A percentile compares a stretch with the other conserved stretches of the same genome.
Evolutionary conservation across 139 green algal genomes (phyloP).

Genomic region (Medakamo hakoo): DNA sequence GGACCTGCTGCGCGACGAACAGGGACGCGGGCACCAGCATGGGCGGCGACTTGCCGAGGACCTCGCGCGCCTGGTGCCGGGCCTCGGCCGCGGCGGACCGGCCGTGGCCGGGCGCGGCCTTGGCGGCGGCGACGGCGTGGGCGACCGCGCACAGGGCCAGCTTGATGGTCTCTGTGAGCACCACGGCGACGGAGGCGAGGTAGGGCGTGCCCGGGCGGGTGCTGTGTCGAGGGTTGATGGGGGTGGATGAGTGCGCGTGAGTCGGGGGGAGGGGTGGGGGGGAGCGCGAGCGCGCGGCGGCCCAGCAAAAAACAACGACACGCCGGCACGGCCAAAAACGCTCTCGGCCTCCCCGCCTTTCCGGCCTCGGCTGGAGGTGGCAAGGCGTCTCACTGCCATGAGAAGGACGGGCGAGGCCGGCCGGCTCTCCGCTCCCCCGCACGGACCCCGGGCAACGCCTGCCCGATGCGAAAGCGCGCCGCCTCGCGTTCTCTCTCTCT

Average conservation of each 20-base stretch:
- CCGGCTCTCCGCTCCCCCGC: no score
- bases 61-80: constrained; percentile 5
- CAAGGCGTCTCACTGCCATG: no score
- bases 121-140: constrained; percentile 8
- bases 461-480: no score
- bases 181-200: constrained; percentile 26
- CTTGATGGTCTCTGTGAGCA: constrained; percentile 34
- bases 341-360: no score
- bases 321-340: background rate
- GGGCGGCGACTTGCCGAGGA: constrained; percentile 16
- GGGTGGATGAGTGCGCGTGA: no score
- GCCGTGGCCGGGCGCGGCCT: background rate
- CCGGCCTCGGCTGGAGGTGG: no score
- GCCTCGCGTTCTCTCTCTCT: no score
- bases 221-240: background rate
- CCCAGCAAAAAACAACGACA: background rate
- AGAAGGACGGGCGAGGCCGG: no score
- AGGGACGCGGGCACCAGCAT: constrained; percentile 35
- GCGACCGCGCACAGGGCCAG: constrained; percentile 26
- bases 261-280: background rate
- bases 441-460: no score
- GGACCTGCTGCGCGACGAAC: constrained; percentile 43
- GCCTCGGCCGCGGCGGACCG: constrained; percentile 1
- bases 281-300: no score
- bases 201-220: constrained; percentile 17